These are phyloP conservation scores for Rhypophila decipiens DNA, from an alignment of 495 filamentous ascomycete species.

Conservation along the genomic window DNA sequence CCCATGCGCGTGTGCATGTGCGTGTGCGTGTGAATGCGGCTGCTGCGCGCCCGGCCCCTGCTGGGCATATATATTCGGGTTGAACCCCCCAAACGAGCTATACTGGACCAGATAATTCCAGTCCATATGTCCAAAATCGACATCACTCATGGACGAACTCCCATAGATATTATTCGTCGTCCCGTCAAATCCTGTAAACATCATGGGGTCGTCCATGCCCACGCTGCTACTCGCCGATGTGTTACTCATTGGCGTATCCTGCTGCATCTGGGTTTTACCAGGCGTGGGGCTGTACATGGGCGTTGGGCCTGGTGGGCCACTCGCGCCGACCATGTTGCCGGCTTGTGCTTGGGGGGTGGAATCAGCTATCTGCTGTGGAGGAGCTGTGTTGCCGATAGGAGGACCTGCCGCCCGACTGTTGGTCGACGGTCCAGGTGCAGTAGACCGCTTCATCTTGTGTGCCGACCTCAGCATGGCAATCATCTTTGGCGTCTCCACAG, in stretches of 20 bases:
- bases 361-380: too few species aligned
- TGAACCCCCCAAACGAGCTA: slow-evolving; percentile 27
- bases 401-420: background rate
- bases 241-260: slow-evolving; percentile 12
- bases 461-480: slow-evolving; percentile 31
- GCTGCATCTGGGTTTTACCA: slow-evolving; percentile 7
- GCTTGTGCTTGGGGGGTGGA: background rate
- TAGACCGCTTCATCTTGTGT: slow-evolving; percentile 14
- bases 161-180: slow-evolving; percentile 13
- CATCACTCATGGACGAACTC: slow-evolving; percentile 24
- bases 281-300: slow-evolving; percentile 11
- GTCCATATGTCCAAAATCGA: slow-evolving; percentile 37
- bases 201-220: slow-evolving; percentile 23
- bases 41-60: slow-evolving; percentile 1
- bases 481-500: slow-evolving; percentile 32
- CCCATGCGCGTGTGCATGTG: background rate
- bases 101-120: slow-evolving; percentile 40
- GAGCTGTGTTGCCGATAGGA: too few species aligned
- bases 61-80: slow-evolving; percentile 11
- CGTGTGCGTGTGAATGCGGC: too few species aligned
- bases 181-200: slow-evolving; percentile 20
- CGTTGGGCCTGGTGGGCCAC: background rate
- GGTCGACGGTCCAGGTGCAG: background rate
- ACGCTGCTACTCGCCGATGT: slow-evolving; percentile 2
- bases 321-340: background rate